A percentile compares a stretch with the other conserved stretches of the same genome.
These are phyloP conservation scores for Alternaria metachromatica DNA, from an alignment of 2,329 filamentous ascomycete genomes.

Conservation along the genomic window DNA sequence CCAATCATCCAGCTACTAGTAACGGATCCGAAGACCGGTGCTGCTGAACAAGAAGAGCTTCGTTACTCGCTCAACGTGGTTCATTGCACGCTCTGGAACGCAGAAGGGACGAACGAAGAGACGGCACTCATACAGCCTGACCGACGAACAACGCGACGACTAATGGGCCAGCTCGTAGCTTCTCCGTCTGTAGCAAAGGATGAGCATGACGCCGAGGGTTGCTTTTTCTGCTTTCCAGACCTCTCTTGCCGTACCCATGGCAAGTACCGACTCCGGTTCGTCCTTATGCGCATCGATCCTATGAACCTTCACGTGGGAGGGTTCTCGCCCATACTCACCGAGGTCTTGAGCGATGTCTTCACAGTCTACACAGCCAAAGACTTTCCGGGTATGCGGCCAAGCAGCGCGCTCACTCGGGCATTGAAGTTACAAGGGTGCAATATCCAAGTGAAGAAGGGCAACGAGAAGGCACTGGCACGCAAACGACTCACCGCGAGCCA, in stretches of 20 bases:
- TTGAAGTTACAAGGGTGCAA: conserved; percentile 81
- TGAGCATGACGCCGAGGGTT: conserved; percentile 74
- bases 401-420: conserved; percentile 74
- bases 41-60: conserved; percentile 63
- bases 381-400: conserved; percentile 83
- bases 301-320: conserved; percentile 61
- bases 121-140: conserved; percentile 73
- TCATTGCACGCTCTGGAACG: conserved; percentile 78
- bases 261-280: conserved; percentile 76
- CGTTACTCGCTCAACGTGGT: conserved; percentile 73
- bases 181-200: conserved; percentile 79
- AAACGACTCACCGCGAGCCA: conserved; percentile 48
- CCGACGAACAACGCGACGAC: conserved; percentile 72
- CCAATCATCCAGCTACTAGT: conserved; percentile 79
- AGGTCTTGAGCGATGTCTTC: conserved; percentile 72
- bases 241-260: conserved; percentile 80
- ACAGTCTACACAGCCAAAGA: conserved; percentile 84
- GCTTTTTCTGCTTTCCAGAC: conserved; percentile 87
- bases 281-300: conserved; percentile 74
- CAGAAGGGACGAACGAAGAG: conserved; percentile 70
- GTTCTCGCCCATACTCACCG: conserved; percentile 57
- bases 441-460: conserved; percentile 86
- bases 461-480: conserved; percentile 64
- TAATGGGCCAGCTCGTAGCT: conserved; percentile 81
- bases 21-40: conserved; percentile 61